These are phyloP conservation scores for Boletus edulis DNA, from an alignment of 768 basidiomycete species.

Conservation along the genomic window DNA sequence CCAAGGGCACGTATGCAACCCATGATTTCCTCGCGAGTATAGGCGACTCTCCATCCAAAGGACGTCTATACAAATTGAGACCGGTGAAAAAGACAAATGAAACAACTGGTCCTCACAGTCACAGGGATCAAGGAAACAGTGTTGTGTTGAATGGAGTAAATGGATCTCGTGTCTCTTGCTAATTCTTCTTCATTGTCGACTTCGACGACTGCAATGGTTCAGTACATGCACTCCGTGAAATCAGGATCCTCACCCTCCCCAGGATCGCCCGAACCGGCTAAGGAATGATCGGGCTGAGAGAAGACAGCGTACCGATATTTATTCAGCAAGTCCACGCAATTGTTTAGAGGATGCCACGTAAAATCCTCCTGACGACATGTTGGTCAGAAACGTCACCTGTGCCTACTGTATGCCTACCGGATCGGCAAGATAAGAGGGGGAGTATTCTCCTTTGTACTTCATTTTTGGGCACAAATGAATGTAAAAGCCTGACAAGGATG, in stretches of 20 bases:
- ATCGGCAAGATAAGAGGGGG: slow-evolving; percentile 84
- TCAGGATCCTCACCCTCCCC: slow-evolving; percentile 22
- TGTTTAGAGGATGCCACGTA: slow-evolving; percentile 67
- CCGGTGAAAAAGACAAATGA: slow-evolving; percentile 4
- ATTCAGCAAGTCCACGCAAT: slow-evolving; percentile 61
- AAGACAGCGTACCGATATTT: slow-evolving; percentile 68
- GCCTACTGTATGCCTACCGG: slow-evolving; percentile 49
- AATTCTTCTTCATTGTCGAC: slow-evolving; percentile 18
- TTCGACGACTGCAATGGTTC: slow-evolving; percentile 17
- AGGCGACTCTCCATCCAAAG: slow-evolving; percentile 27
- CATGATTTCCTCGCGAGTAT: slow-evolving; percentile 35
- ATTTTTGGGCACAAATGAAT: slow-evolving; percentile 92
- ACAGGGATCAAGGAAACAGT: slow-evolving; percentile 24
- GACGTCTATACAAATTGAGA: slow-evolving; percentile 15
- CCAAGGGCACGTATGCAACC: slow-evolving; percentile 47
- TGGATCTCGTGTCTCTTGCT: slow-evolving; percentile 17
- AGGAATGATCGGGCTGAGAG: slow-evolving; percentile 58
- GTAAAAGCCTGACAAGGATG: slow-evolving; percentile 68
- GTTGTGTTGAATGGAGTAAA: slow-evolving; percentile 23
- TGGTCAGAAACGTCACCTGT: slow-evolving; percentile 2
- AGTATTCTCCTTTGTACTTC: slow-evolving; percentile 93
- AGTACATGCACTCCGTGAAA: neutral
- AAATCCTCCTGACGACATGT: slow-evolving; percentile 60
- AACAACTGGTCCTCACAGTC: slow-evolving; percentile 18
- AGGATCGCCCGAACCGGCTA: slow-evolving; percentile 31